These are phyloP conservation scores for Apiospora pterosperma DNA, from an alignment of 2,329 filamentous ascomycete species.

Conservation along the genomic window DNA sequence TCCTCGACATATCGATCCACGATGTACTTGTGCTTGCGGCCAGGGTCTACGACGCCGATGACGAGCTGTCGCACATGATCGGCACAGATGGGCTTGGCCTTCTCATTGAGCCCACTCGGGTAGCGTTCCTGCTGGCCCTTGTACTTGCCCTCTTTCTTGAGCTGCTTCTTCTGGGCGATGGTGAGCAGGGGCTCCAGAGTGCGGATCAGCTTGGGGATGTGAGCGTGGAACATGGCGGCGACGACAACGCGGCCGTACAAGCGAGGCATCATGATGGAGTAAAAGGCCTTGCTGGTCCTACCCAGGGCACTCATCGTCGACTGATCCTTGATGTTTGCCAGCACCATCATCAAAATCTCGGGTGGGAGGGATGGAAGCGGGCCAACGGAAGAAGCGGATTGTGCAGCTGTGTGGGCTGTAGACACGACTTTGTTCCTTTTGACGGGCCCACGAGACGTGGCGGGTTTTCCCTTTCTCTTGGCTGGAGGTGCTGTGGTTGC, in stretches of 20 bases:
- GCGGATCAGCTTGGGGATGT: constrained; percentile 11
- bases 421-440: no score
- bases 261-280: constrained; percentile 6
- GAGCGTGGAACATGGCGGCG: constrained; percentile 6
- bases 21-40: constrained; percentile 8
- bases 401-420: no score
- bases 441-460: no score
- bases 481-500: no score
- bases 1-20: constrained; percentile 8
- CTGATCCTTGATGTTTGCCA: not conserved
- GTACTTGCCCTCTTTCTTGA: constrained; percentile 11
- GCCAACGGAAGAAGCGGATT: not conserved
- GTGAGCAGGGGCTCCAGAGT: constrained; percentile 7
- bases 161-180: constrained; percentile 9
- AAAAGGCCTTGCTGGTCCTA: constrained; percentile 4
- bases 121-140: constrained; percentile 9
- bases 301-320: constrained; percentile 1
- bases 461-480: no score
- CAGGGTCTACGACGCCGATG: not conserved
- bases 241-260: constrained; percentile 5
- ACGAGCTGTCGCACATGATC: constrained; percentile 6
- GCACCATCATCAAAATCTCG: constrained; percentile 7
- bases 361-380: not conserved
- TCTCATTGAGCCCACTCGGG: not conserved
- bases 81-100: constrained; percentile 4